Percentiles rank a stretch among this genome's conserved stretches.
Conservation (phyloP, 257 asterid species). For the Solanum bulbocastanum region DNA sequence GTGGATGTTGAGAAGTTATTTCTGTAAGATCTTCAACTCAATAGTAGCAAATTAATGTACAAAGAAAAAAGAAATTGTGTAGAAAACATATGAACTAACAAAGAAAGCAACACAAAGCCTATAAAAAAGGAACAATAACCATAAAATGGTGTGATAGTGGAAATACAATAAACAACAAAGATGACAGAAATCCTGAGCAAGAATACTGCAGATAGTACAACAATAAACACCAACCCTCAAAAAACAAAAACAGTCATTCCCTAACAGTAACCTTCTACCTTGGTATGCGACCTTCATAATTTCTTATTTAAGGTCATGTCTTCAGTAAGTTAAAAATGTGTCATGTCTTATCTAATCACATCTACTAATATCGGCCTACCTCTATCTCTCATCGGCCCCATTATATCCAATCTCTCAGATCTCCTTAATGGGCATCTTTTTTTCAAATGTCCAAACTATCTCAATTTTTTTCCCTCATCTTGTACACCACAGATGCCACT, state of each 20-base stretch:
- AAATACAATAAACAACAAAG: background rate
- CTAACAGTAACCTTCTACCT: background rate
- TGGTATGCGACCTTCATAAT: background rate
- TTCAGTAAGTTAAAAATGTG: too few species aligned
- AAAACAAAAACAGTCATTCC: background rate
- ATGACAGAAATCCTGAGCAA: background rate
- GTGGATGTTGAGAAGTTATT: too few species aligned
- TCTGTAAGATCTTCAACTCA: fast-evolving
- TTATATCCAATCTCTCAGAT: background rate
- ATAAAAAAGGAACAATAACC: background rate
- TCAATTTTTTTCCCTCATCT: too few species aligned
- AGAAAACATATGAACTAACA: background rate
- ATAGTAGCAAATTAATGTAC: too few species aligned
- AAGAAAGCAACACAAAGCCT: too few species aligned
- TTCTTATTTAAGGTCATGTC: background rate
- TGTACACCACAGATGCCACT: background rate
- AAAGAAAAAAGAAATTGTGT: background rate
- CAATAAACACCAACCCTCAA: background rate
- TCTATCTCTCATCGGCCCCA: background rate
- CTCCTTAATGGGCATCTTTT: too few species aligned
- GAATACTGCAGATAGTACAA: too few species aligned
- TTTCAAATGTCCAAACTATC: background rate
- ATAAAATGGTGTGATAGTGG: background rate
- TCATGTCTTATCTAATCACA: background rate
- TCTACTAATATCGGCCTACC: fast-evolving